phyloP scores from a whole-genome alignment of 495 filamentous ascomycete genomes.

The Podospora anserina region DNA sequence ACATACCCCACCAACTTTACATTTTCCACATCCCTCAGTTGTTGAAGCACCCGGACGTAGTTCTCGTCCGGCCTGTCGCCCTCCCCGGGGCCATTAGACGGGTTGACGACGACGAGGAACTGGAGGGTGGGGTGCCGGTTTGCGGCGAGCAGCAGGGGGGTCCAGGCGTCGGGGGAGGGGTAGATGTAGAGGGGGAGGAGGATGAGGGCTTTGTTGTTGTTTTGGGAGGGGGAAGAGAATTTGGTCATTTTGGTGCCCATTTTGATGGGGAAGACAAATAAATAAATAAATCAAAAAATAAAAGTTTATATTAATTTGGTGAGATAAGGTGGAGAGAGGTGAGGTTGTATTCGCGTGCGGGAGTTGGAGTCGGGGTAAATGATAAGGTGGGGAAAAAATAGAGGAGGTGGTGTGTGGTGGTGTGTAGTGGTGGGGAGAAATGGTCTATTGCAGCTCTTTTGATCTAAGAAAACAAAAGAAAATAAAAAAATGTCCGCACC shows the following conservation, averaged over 20 bases:
- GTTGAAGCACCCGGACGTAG: constrained; percentile 49
- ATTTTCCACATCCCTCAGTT: constrained; percentile 45
- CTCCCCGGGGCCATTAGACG: constrained; percentile 52
- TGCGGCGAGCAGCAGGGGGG: constrained; percentile 45
- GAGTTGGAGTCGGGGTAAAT: not conserved
- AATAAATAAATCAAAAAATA: not conserved
- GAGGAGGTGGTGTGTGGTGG: not conserved
- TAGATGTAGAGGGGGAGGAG: constrained; percentile 58
- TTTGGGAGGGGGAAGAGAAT: not conserved
- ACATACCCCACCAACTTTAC: constrained; percentile 56
- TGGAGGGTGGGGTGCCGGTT: constrained; percentile 42
- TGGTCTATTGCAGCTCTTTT: not conserved
- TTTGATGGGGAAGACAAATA: not conserved
- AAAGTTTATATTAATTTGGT: not conserved
- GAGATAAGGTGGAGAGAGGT: not conserved
- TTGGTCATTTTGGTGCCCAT: not conserved
- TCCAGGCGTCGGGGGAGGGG: constrained; percentile 49
- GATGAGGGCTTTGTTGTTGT: constrained; percentile 21
- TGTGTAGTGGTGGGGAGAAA: not conserved
- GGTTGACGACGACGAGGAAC: constrained; percentile 57
- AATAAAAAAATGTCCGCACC: not conserved
- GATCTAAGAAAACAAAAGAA: not conserved
- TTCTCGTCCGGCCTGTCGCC: constrained; percentile 47
- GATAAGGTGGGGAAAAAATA: not conserved
- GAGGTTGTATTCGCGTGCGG: not conserved